These are phyloP conservation scores for Trametes sanguinea DNA, from an alignment of 768 basidiomycete species.

Conservation along the genomic window DNA sequence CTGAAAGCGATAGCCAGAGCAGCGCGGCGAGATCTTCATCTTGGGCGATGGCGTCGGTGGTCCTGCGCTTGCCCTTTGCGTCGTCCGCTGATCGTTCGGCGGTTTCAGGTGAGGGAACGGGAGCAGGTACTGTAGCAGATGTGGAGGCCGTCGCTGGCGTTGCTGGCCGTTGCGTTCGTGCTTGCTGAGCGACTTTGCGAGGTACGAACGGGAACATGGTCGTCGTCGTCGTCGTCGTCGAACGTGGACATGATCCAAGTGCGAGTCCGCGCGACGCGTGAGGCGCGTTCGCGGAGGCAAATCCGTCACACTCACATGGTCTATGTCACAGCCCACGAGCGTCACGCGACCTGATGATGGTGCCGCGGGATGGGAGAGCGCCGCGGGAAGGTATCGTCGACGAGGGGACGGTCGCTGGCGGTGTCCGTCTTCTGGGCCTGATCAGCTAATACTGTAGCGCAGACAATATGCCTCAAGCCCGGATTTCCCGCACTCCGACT, in stretches of 20 bases:
- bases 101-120: neutral
- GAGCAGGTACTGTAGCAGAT: slow-evolving; percentile 1
- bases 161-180: slow-evolving; percentile 12
- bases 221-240: neutral
- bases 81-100: neutral
- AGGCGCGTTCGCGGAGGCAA: neutral
- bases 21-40: slow-evolving; percentile 53
- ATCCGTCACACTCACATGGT: slow-evolving; percentile 1
- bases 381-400: no score
- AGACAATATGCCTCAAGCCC: no score
- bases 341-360: neutral
- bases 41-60: slow-evolving; percentile 23
- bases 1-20: slow-evolving; percentile 63
- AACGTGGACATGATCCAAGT: neutral
- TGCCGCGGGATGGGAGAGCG: neutral
- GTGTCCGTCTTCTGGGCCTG: neutral
- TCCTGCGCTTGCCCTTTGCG: slow-evolving; percentile 33
- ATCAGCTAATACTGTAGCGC: neutral
- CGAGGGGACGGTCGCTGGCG: neutral
- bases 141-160: slow-evolving; percentile 3
- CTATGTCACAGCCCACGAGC: slow-evolving; percentile 6
- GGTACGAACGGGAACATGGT: slow-evolving; percentile 49
- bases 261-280: neutral
- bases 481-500: no score
- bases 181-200: slow-evolving; percentile 43